These are phyloP conservation scores for Blastobotrys indianensis DNA, from an alignment of 1,139 yeast species.

Conservation along the genomic window DNA sequence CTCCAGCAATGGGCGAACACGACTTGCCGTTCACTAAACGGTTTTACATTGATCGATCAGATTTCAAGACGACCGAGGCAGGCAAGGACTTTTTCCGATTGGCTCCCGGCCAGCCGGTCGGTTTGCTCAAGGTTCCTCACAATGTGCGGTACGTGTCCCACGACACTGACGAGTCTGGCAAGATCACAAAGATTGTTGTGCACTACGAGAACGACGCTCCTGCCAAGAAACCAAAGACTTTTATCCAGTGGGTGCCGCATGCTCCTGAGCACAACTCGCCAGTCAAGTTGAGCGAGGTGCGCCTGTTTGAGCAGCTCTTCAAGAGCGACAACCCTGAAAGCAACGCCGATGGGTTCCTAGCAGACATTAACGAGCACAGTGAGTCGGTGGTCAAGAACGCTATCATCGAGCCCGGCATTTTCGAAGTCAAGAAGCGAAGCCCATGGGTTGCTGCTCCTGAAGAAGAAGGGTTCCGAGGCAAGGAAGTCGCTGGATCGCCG, in stretches of 20 bases:
- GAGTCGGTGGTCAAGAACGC: constrained; percentile 64
- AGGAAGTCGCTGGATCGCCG: constrained; percentile 53
- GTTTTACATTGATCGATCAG: constrained; percentile 79
- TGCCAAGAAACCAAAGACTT: constrained; percentile 81
- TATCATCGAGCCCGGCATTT: constrained; percentile 72
- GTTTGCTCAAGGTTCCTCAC: constrained; percentile 87
- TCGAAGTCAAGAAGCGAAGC: constrained; percentile 58
- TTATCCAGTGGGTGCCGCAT: constrained; percentile 93
- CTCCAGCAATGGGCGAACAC: constrained; percentile 67
- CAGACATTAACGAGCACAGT: constrained; percentile 74
- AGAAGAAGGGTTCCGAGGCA: constrained; percentile 38
- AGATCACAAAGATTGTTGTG: constrained; percentile 64
- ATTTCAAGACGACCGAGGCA: constrained; percentile 62
- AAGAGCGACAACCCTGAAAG: constrained; percentile 86
- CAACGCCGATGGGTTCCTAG: constrained; percentile 81
- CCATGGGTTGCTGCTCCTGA: constrained; percentile 48
- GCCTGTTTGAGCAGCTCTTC: constrained; percentile 85
- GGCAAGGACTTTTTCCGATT: constrained; percentile 71
- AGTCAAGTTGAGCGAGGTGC: constrained; percentile 61
- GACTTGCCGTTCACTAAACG: constrained; percentile 68
- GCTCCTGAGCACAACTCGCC: constrained; percentile 56
- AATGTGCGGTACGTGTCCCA: constrained; percentile 68
- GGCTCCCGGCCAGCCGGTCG: constrained; percentile 92
- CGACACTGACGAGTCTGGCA: constrained; percentile 58
- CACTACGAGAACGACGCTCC: constrained; percentile 66